phyloP scores from a whole-genome alignment of 2,329 filamentous ascomycete species.

The Xenoacremonium recifei region DNA sequence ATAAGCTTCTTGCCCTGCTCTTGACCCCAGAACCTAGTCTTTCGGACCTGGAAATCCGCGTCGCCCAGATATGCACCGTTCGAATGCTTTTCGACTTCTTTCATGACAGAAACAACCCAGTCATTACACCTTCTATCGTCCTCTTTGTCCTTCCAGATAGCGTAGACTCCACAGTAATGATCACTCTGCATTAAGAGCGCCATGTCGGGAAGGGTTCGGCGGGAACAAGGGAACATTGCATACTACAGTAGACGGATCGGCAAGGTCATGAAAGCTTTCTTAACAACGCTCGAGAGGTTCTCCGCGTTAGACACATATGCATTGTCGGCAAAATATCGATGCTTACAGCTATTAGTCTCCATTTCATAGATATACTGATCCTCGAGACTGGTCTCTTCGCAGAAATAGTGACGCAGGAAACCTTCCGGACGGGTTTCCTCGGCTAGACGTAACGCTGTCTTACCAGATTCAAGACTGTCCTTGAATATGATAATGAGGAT shows the following conservation, averaged over 20 bases:
- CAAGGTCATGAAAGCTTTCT: slow-evolving; percentile 46
- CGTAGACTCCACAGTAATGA: slow-evolving; percentile 55
- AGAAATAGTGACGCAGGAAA: slow-evolving; percentile 35
- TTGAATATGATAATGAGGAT: slow-evolving; percentile 43
- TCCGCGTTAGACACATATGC: slow-evolving; percentile 46
- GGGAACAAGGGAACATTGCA: slow-evolving; percentile 47
- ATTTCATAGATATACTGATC: slow-evolving; percentile 43
- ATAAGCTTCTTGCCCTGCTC: slow-evolving; percentile 40
- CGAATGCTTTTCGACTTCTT: slow-evolving; percentile 36
- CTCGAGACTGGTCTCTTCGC: slow-evolving; percentile 37
- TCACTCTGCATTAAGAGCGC: slow-evolving; percentile 54
- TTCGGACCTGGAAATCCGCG: slow-evolving; percentile 48
- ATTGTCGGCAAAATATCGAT: slow-evolving; percentile 52
- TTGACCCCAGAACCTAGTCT: slow-evolving; percentile 47
- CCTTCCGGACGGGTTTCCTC: slow-evolving; percentile 38
- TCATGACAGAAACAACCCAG: slow-evolving; percentile 44
- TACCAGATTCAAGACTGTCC: slow-evolving; percentile 31
- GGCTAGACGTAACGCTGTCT: slow-evolving; percentile 30
- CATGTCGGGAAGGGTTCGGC: slow-evolving; percentile 43
- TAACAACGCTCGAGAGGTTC: slow-evolving; percentile 43
- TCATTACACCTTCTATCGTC: slow-evolving; percentile 42
- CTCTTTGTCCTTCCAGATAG: slow-evolving; percentile 45
- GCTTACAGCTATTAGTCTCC: slow-evolving; percentile 44
- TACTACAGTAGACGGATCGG: slow-evolving; percentile 50
- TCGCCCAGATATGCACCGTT: slow-evolving; percentile 54